phyloP scores from a whole-genome alignment of 306 rosid genomes.

The Potentilla sterilis region DNA sequence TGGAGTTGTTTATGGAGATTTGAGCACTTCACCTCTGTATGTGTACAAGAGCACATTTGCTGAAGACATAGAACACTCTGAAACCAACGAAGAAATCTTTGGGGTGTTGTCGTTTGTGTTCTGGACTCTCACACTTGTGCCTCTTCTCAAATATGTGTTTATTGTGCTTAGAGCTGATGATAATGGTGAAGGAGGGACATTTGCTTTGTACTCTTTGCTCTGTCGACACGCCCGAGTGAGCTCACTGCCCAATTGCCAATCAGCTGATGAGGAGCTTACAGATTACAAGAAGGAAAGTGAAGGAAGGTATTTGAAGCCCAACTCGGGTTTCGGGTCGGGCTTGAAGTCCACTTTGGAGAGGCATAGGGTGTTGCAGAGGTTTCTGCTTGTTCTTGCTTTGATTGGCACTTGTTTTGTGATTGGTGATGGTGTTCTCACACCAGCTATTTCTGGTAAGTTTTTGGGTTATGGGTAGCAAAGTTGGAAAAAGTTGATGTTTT shows the following conservation, averaged over 20 bases:
- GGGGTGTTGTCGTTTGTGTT: constrained; percentile 88
- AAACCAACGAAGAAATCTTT: constrained; percentile 69
- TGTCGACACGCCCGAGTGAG: constrained; percentile 82
- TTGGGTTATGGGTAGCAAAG: constrained; percentile 8
- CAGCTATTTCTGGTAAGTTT: constrained; percentile 79
- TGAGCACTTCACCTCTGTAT: constrained; percentile 88
- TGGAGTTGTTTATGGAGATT: constrained; percentile 96
- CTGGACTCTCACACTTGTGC: constrained; percentile 85
- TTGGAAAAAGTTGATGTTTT: constrained; percentile 10
- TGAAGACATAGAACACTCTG: constrained; percentile 56
- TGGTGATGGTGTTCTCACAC: constrained; percentile 94
- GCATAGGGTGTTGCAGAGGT: constrained; percentile 63
- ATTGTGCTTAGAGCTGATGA: constrained; percentile 86
- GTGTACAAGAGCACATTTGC: constrained; percentile 79
- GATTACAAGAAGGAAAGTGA: constrained; percentile 57
- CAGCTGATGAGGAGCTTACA: constrained; percentile 65
- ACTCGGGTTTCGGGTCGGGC: constrained; percentile 40
- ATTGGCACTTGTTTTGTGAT: constrained; percentile 96
- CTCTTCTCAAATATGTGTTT: constrained; percentile 79
- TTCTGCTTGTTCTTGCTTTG: constrained; percentile 82
- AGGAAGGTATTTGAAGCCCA: constrained; percentile 14
- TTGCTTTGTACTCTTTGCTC: constrained; percentile 82
- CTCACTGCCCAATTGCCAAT: constrained; percentile 68
- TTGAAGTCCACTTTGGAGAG: constrained; percentile 62
- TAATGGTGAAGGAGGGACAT: constrained; percentile 98